A percentile compares a stretch with the other conserved stretches of the same genome.
Conservation (phyloP, 169 alveolate species). For the Eimeria praecox region DNA sequence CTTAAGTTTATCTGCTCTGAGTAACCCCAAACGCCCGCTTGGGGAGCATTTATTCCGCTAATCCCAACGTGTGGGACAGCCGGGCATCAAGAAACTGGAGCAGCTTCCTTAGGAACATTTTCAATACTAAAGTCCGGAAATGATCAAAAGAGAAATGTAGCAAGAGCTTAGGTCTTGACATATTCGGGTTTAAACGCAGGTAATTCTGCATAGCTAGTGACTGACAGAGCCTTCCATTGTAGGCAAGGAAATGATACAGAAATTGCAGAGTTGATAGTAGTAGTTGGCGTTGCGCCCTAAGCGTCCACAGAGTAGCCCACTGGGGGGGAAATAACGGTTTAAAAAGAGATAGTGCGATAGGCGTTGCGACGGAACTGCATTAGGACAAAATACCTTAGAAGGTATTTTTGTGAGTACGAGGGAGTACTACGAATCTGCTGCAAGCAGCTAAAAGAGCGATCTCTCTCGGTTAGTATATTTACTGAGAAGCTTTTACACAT, state of each 20-base stretch:
- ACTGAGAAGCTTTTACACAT: not conserved
- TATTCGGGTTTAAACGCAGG: not conserved
- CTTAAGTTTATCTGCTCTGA: not conserved
- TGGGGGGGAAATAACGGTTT: not conserved
- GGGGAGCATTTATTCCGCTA: not conserved
- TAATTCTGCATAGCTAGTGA: not conserved
- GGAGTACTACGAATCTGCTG: not conserved
- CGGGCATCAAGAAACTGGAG: not conserved
- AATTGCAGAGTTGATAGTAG: not conserved
- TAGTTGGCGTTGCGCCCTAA: not conserved
- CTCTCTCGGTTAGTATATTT: not conserved
- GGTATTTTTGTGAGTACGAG: not conserved
- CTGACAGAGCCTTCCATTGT: conserved; percentile 28
- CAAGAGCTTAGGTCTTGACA: not conserved
- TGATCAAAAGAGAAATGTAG: too few species aligned
- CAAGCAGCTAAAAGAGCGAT: not conserved
- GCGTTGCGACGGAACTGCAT: not conserved
- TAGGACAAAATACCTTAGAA: not conserved
- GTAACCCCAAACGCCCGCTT: not conserved
- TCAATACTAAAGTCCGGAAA: not conserved
- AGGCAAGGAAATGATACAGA: not conserved
- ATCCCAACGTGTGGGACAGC: not conserved
- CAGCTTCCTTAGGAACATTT: not conserved
- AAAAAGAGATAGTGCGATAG: not conserved
- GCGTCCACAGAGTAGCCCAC: not conserved